Evolutionary conservation across 192 early-diverging fungal species (phyloP).

Genomic region (Spizellomyces sp.): DNA sequence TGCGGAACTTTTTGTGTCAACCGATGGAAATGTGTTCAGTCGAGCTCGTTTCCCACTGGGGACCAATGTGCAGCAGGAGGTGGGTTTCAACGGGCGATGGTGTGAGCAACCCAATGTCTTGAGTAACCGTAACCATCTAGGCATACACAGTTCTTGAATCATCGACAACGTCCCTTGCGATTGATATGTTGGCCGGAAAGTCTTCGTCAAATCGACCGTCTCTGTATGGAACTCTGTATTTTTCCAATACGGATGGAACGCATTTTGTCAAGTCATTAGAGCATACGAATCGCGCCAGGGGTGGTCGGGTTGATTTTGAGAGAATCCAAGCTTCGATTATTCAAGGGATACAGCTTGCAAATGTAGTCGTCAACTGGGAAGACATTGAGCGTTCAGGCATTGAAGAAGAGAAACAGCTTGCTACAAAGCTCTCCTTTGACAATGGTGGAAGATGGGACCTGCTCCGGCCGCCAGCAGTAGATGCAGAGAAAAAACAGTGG

Average conservation of each 20-base stretch:
- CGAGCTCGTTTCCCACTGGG: too few relatives aligned
- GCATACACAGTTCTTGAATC: too few relatives aligned
- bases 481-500: slow-evolving; percentile 58
- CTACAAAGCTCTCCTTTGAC: slow-evolving; percentile 73
- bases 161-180: too few relatives aligned
- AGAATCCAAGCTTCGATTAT: slow-evolving; percentile 68
- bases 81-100: too few relatives aligned
- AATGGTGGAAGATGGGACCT: slow-evolving; percentile 83
- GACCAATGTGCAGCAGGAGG: too few relatives aligned
- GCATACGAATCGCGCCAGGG: slow-evolving; percentile 77
- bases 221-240: slow-evolving; percentile 71
- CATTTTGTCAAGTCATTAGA: slow-evolving; percentile 79
- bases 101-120: too few relatives aligned
- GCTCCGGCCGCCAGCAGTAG: slow-evolving; percentile 65
- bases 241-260: slow-evolving; percentile 88
- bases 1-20: too few relatives aligned
- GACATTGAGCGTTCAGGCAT: slow-evolving; percentile 47
- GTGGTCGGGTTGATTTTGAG: slow-evolving; percentile 89
- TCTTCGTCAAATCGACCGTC: background rate
- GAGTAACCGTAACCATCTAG: too few relatives aligned
- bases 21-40: too few relatives aligned
- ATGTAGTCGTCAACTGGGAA: slow-evolving; percentile 80
- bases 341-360: slow-evolving; percentile 83
- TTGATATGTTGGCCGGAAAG: too few relatives aligned
- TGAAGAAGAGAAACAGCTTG: slow-evolving; percentile 58